These are phyloP conservation scores for Psilocybe azurescens DNA, from an alignment of 768 basidiomycete genomes.

Conservation along the genomic window DNA sequence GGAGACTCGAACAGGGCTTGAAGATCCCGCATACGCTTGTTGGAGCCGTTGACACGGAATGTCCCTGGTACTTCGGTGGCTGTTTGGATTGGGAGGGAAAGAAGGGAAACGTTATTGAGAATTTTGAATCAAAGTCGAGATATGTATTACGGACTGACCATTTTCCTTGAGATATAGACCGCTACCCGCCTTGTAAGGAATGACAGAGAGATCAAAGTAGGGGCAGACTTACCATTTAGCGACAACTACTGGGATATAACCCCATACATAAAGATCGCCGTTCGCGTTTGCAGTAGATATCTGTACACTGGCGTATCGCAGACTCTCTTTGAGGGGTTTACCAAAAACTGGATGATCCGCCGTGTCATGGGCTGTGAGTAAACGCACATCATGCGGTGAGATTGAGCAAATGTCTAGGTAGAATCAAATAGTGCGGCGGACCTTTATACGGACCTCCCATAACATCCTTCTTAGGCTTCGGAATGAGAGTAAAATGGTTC, in stretches of 20 bases:
- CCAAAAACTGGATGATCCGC: conserved; percentile 74
- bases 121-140: neutral
- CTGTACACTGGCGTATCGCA: conserved; percentile 89
- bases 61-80: conserved; percentile 94
- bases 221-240: conserved; percentile 81
- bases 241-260: conserved; percentile 95
- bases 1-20: conserved; percentile 90
- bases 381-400: conserved; percentile 7
- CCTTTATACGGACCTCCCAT: conserved; percentile 38
- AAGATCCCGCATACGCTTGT: conserved; percentile 93
- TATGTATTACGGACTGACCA: conserved; percentile 47
- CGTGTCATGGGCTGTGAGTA: conserved; percentile 40
- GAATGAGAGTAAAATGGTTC: conserved; percentile 72
- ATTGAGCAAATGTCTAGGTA: neutral
- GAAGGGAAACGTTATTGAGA: neutral
- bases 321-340: conserved; percentile 80
- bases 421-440: conserved; percentile 28
- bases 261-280: conserved; percentile 89
- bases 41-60: conserved; percentile 96
- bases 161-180: conserved; percentile 95
- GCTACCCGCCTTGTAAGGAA: conserved; percentile 42
- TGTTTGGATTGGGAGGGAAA: conserved; percentile 23
- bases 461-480: conserved; percentile 60
- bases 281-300: conserved; percentile 88
- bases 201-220: conserved; percentile 11